Evolutionary conservation across 2,329 filamentous ascomycete species (phyloP), one percentile per base, ranked within the genome.

Genomic region (Verticillium isaacii): DNA sequence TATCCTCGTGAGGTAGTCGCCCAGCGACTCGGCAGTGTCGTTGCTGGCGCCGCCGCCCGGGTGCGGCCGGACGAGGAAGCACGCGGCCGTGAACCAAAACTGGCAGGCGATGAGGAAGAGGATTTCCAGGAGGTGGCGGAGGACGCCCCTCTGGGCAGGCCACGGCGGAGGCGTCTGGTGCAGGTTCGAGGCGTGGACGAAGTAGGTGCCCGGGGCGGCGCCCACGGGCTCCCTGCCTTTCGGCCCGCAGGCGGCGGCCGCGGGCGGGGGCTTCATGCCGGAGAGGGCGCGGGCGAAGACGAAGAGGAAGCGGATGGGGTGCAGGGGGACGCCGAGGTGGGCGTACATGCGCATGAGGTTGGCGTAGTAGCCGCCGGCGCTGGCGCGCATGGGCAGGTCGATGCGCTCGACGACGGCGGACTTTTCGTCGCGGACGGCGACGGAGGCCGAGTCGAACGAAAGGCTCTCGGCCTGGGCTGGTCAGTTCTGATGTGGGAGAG

Each of bases 291-390:
- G 75, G 12, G 81, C 76, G 62, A 86, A 83, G 45, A 77, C 77
- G 68, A 82, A 88, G 2, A 85, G 70, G 65, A 86, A 86, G 17
- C 74, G 76, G 60, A 83, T 77, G 14, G 77, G 73, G 50, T 79
- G 76, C 62, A 84, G 82, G 6, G 72, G 71, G 14, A 88, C 74
- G 2, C 74, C 77, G 3, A 88, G 71, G 65, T 85, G 75, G 32
- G 81, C 74, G 69, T 87, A 87, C 80, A 88, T 82, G 32, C 76
- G 74, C 64, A 77, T 78, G 57, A 88, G 71, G 63, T 86, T 84
- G 56, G 72, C 69, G 67, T 88, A 87, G 70, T 83, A 88, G 23
- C 77, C 75, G 8, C 69, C 71, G 0, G 73, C 72, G 60, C 69
- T 70, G 4, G 73, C 73, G 32, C 77, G 75, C 71, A 75, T 75